Evolutionary conservation across 2,329 filamentous ascomycete genomes (phyloP), one percentile per base, ranked within the genome.

Genomic region (Ophiostoma novo-ulmi): DNA sequence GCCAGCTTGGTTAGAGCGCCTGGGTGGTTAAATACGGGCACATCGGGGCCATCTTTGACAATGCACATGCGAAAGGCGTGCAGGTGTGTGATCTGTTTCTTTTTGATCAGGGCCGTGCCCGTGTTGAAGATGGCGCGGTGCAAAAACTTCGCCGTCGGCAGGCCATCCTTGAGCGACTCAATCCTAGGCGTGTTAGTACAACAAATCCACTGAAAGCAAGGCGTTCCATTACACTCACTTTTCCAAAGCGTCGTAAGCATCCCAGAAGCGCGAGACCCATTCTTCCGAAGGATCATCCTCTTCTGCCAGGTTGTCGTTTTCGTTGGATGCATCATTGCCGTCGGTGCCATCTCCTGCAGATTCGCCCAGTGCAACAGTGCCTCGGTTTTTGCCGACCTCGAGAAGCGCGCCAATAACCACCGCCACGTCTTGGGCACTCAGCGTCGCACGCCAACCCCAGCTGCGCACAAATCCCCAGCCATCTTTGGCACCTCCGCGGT

Each of bases 381-480:
- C 77, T 22, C 78, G 79, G 69, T 83, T 82, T 77, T 86, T 91
- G 38, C 95, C 94, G 38, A 98, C 93, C 81, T 99, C 95, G 1
- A 99, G 86, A 67, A 99, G 90, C 20, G 94, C 93, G 69, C 93
- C 93, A 26, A 98, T 87, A 39, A 98, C 89, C 20, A 97, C 92
- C n/a, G 92, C 93, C 0, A 97, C 93, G 78, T 99, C 95, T 67
- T 94, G 91, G 6, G 95, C 95, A 73, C 92, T 96, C 36, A 98
- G 84, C 68, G 94, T 97, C 0, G 94, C 94, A 78, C 94, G 91
- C 94, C 94, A 99, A 13, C 95, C 95, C 95, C 95, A 99, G 78
- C 93, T 97, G 71, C 94, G 87, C 22, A 98, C 94, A 77, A 98
- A 99, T 0, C 95, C 94, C 94, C 94, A 98, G 13, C 93, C 94